phyloP scores from a whole-genome alignment of 306 rosid genomes.

The Mucuna pruriens region DNA sequence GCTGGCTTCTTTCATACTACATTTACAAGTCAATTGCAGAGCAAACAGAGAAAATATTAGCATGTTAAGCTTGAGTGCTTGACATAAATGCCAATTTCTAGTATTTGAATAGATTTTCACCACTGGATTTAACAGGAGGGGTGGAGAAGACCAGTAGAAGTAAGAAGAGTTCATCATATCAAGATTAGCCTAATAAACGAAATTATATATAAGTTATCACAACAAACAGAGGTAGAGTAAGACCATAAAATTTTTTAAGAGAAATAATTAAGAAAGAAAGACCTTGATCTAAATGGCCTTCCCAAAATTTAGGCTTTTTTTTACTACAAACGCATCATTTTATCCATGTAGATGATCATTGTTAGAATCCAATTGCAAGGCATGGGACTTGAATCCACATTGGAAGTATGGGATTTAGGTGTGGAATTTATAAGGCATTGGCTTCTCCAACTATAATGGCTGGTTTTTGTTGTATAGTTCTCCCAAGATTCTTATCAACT shows the following conservation, averaged over 20 bases:
- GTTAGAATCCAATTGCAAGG: not conserved
- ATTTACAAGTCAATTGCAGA: constrained; percentile 18
- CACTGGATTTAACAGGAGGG: not conserved
- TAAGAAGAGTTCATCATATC: constrained; percentile 11
- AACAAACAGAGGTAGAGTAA: not conserved
- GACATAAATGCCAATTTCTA: not conserved
- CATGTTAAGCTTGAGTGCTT: not conserved
- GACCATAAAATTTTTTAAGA: not conserved
- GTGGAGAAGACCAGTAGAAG: not conserved
- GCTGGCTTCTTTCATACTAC: not conserved
- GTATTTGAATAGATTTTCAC: not conserved
- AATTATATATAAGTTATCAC: not conserved
- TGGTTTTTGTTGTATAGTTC: not conserved
- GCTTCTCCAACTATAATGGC: not conserved
- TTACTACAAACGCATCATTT: not conserved
- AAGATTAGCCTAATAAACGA: not conserved
- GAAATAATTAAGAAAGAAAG: not conserved
- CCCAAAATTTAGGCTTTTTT: not conserved
- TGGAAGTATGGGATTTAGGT: not conserved
- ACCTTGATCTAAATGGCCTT: not conserved
- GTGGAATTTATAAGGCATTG: not conserved
- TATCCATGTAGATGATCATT: not conserved
- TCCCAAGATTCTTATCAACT: not conserved
- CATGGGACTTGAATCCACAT: not conserved
- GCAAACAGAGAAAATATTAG: not conserved